A percentile compares a stretch with the other conserved stretches of the same genome.
These are phyloP conservation scores for Trichosporon sp. DNA, from an alignment of 1,284 basidiomycete genomes.

Conservation along the genomic window DNA sequence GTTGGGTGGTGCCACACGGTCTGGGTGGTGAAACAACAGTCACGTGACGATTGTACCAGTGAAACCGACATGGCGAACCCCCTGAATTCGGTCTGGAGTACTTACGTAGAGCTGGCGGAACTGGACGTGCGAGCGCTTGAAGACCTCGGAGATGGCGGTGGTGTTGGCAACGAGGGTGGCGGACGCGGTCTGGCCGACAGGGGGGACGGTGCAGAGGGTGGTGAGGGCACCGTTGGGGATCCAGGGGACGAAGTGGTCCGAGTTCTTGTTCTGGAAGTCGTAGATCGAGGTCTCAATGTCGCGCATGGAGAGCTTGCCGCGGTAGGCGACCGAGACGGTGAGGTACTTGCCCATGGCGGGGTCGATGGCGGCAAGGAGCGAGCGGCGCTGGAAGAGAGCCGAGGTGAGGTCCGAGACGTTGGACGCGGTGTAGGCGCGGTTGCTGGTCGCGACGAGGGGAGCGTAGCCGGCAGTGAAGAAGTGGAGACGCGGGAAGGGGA, in stretches of 20 bases:
- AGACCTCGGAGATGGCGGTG: slow-evolving; percentile 78
- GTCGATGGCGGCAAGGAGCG: slow-evolving; percentile 48
- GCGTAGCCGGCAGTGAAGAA: slow-evolving; percentile 89
- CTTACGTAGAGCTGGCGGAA: slow-evolving; percentile 61
- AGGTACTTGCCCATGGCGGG: slow-evolving; percentile 53
- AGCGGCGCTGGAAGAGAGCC: slow-evolving; percentile 49
- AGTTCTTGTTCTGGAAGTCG: slow-evolving; percentile 54
- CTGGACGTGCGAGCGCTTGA: slow-evolving; percentile 78
- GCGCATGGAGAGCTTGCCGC: slow-evolving; percentile 51
- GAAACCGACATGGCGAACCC: no score
- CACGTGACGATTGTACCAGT: no score
- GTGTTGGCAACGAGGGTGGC: slow-evolving; percentile 81
- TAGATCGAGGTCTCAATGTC: slow-evolving; percentile 51
- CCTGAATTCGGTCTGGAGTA: background rate
- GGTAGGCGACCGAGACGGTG: slow-evolving; percentile 51
- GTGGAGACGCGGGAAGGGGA: slow-evolving; percentile 90
- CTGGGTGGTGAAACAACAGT: no score
- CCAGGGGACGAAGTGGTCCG: slow-evolving; percentile 51
- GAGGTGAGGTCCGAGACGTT: slow-evolving; percentile 49
- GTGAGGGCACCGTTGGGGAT: slow-evolving; percentile 52
- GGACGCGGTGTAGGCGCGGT: slow-evolving; percentile 63
- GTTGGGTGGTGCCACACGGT: background rate
- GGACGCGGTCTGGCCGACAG: slow-evolving; percentile 74
- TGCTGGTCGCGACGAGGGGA: slow-evolving; percentile 70
- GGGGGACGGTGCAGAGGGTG: slow-evolving; percentile 76